phyloP scores from a whole-genome alignment of 129 eudicot genomes.

The Dittrichia graveolens region DNA sequence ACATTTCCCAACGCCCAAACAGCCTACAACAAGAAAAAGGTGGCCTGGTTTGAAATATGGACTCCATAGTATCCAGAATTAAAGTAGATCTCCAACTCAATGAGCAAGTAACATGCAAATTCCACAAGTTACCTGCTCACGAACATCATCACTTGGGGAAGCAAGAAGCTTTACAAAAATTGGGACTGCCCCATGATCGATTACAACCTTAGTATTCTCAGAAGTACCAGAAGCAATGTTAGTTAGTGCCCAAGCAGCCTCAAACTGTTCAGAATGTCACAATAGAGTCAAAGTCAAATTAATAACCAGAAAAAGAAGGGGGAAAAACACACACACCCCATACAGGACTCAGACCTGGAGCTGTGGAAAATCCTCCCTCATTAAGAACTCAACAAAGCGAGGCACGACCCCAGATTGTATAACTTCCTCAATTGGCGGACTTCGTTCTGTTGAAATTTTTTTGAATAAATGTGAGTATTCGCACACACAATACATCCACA shows the following conservation, averaged over 20 bases:
- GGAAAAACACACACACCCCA: not conserved
- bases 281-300: not conserved
- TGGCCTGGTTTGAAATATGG: not conserved
- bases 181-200: slow-evolving; percentile 82
- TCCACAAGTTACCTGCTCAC: slow-evolving; percentile 60
- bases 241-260: slow-evolving; percentile 94
- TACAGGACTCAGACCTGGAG: slow-evolving; percentile 60
- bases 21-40: slow-evolving; percentile 46
- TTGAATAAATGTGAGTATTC: too few species aligned
- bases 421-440: slow-evolving; percentile 89
- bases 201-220: slow-evolving; percentile 72
- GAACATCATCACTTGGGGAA: slow-evolving; percentile 84
- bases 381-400: slow-evolving; percentile 73
- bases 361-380: slow-evolving; percentile 77
- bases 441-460: slow-evolving; percentile 46
- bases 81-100: too few species aligned
- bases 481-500: not conserved
- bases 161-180: slow-evolving; percentile 71
- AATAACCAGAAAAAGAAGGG: not conserved
- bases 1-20: slow-evolving; percentile 92
- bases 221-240: slow-evolving; percentile 88
- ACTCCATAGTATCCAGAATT: not conserved
- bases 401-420: slow-evolving; percentile 87
- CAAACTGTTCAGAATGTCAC: slow-evolving; percentile 52
- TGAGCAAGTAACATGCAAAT: too few species aligned